phyloP scores from a whole-genome alignment of 2,329 filamentous ascomycete genomes.

The Diaporthe helianthi region DNA sequence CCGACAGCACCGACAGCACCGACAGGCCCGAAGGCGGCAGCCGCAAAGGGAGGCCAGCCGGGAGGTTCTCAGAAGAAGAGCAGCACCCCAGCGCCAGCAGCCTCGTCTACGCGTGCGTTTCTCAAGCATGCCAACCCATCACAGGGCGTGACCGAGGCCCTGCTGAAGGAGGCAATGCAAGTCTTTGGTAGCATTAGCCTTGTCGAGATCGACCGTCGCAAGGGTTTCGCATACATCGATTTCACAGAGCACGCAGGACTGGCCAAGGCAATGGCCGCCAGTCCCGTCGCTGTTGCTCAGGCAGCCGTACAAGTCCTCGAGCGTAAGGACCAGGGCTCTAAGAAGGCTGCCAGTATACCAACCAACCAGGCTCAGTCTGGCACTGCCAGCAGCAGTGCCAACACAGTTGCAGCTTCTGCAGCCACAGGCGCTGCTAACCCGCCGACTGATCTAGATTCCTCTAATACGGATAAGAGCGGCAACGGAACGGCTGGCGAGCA shows the following conservation, averaged over 20 bases:
- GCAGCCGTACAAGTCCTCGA: conserved; percentile 88
- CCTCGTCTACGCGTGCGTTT: conserved; percentile 71
- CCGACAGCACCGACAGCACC: conserved; percentile 37
- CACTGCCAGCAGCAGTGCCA: conserved; percentile 1
- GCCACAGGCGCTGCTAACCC: conserved; percentile 4
- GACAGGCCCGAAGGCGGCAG: conserved; percentile 39
- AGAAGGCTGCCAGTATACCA: conserved; percentile 37
- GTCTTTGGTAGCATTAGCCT: conserved; percentile 76
- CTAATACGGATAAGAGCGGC: conserved; percentile 29
- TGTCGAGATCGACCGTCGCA: conserved; percentile 93
- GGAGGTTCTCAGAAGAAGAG: conserved; percentile 42
- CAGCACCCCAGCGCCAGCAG: conserved; percentile 41
- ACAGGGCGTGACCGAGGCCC: conserved; percentile 85
- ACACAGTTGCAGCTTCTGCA: background rate
- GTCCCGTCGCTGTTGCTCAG: conserved; percentile 82
- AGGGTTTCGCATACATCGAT: conserved; percentile 92
- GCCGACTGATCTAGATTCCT: background rate
- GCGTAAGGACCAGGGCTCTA: conserved; percentile 66
- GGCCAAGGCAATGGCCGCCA: conserved; percentile 80
- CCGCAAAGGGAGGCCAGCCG: conserved; percentile 33
- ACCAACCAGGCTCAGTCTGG: conserved; percentile 1
- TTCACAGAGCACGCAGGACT: conserved; percentile 78
- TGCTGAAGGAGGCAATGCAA: conserved; percentile 77
- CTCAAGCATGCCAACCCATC: conserved; percentile 86
- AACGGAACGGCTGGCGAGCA: conserved; percentile 26